These are phyloP conservation scores for Infundibulicybe gibba DNA, from an alignment of 768 basidiomycete species.

Conservation along the genomic window DNA sequence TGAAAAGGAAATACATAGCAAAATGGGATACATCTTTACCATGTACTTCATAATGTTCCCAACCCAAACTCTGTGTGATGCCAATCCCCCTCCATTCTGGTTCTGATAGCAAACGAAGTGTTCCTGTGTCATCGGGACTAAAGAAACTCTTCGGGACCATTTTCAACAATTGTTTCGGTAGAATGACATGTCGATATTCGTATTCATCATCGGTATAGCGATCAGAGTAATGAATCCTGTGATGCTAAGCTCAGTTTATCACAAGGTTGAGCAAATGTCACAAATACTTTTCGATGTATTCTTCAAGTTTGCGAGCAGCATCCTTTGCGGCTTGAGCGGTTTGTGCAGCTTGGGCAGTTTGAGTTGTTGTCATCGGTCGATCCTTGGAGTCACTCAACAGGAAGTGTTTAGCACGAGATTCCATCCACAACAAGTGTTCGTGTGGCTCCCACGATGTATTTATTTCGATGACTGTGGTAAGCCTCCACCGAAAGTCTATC, in stretches of 20 bases:
- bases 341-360: slow-evolving; percentile 10
- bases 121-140: slow-evolving; percentile 67
- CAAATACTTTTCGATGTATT: slow-evolving; percentile 74
- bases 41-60: slow-evolving; percentile 98
- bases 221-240: slow-evolving; percentile 86
- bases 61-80: slow-evolving; percentile 92
- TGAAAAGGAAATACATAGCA: slow-evolving; percentile 1
- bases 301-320: slow-evolving; percentile 55
- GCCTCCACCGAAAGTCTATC: too few species aligned
- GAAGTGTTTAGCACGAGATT: too few species aligned
- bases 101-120: slow-evolving; percentile 80
- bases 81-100: slow-evolving; percentile 96
- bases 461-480: too few species aligned
- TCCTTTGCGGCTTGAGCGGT: slow-evolving; percentile 33
- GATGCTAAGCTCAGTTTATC: slow-evolving; percentile 13
- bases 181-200: slow-evolving; percentile 96
- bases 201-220: slow-evolving; percentile 89
- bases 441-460: too few species aligned
- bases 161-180: slow-evolving; percentile 93
- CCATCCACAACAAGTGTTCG: too few species aligned
- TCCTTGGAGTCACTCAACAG: too few species aligned
- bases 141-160: slow-evolving; percentile 88
- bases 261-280: slow-evolving; percentile 6
- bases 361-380: too few species aligned
- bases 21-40: slow-evolving; percentile 39